Evolutionary conservation across 257 asterid genomes (phyloP).

Genomic region (Solanum dulcamara): DNA sequence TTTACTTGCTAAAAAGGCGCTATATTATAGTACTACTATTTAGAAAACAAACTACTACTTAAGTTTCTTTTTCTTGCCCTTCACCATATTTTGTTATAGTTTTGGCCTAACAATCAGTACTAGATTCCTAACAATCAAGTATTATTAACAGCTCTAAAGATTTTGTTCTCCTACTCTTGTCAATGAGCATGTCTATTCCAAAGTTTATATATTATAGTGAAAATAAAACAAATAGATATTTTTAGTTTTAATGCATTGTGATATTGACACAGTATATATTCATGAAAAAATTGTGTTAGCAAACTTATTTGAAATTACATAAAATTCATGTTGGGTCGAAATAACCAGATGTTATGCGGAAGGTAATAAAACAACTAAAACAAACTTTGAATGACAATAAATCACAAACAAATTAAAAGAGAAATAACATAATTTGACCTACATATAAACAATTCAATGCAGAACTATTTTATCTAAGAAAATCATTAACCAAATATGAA

Average conservation of each 20-base stretch:
- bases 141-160: not conserved
- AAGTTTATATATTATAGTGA: not conserved
- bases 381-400: not conserved
- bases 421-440: not conserved
- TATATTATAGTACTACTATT: not conserved
- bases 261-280: not conserved
- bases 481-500: too few species aligned
- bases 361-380: not conserved
- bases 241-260: not conserved
- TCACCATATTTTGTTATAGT: not conserved
- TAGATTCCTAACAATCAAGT: not conserved
- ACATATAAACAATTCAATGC: not conserved
- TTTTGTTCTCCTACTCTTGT: not conserved
- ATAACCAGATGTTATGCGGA: not conserved
- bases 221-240: not conserved
- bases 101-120: not conserved
- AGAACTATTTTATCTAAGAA: not conserved
- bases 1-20: not conserved
- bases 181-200: not conserved
- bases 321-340: not conserved
- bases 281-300: not conserved
- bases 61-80: not conserved
- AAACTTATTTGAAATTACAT: not conserved
- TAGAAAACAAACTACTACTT: not conserved
- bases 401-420: not conserved